A percentile compares a stretch with the other conserved stretches of the same genome.
These are phyloP conservation scores for Maudiozyma serrabonitensis DNA, from an alignment of 805 yeast species.

Conservation along the genomic window DNA sequence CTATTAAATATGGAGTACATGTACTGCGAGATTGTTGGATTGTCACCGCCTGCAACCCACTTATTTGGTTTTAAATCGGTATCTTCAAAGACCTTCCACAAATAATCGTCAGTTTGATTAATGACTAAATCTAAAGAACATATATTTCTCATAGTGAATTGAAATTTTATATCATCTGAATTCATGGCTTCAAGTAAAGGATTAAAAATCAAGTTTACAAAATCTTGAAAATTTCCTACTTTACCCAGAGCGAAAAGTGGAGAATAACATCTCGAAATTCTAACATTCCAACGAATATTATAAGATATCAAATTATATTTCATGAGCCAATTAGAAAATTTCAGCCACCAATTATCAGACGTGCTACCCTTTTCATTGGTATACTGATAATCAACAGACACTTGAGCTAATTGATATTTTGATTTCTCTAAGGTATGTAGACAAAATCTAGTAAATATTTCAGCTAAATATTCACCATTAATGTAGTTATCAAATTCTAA, in stretches of 20 bases:
- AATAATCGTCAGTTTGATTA: constrained; percentile 15
- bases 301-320: constrained; percentile 32
- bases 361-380: constrained; percentile 5
- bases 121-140: constrained; percentile 28
- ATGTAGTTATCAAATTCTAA: constrained; percentile 30
- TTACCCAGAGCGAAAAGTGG: constrained; percentile 13
- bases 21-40: constrained; percentile 34
- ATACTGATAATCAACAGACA: constrained; percentile 29
- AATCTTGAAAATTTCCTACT: constrained; percentile 28
- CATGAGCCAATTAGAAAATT: constrained; percentile 29
- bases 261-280: constrained; percentile 27
- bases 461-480: constrained; percentile 32
- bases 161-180: constrained; percentile 16
- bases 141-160: constrained; percentile 23
- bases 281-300: constrained; percentile 33
- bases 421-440: constrained; percentile 29
- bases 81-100: constrained; percentile 22
- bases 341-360: constrained; percentile 25
- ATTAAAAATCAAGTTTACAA: constrained; percentile 25
- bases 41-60: constrained; percentile 28
- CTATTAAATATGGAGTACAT: constrained; percentile 27
- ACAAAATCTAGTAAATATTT: constrained; percentile 26
- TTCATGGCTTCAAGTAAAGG: constrained; percentile 27
- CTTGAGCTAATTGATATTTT: constrained; percentile 32
- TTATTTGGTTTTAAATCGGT: constrained; percentile 11